Conservation (phyloP, 768 basidiomycete species). For the Amanita rubescens region DNA sequence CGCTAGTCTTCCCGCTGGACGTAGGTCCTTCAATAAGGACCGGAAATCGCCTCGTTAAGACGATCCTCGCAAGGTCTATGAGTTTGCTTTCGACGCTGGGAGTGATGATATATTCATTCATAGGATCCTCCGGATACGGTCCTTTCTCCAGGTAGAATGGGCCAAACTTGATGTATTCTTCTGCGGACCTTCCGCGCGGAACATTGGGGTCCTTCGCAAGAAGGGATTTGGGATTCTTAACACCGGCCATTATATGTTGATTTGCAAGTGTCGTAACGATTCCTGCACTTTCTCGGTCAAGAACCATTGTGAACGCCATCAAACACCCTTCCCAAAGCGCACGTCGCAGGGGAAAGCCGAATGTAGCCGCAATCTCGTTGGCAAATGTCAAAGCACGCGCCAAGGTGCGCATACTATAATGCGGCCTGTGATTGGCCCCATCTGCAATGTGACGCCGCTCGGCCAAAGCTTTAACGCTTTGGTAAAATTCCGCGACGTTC, state of each 20-base stretch:
- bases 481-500: slow-evolving; percentile 90
- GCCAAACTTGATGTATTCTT: slow-evolving; percentile 75
- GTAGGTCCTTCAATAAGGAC: slow-evolving; percentile 98
- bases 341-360: slow-evolving; percentile 59
- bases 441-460: slow-evolving; percentile 79
- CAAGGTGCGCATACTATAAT: slow-evolving; percentile 96
- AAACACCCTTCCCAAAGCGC: slow-evolving; percentile 94
- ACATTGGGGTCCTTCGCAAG: slow-evolving; percentile 60
- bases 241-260: slow-evolving; percentile 69
- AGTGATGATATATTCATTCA: slow-evolving; percentile 88
- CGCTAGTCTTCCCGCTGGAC: slow-evolving; percentile 95
- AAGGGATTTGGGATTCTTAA: slow-evolving; percentile 73
- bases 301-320: slow-evolving; percentile 97
- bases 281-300: slow-evolving; percentile 66
- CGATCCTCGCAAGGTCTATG: slow-evolving; percentile 89
- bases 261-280: slow-evolving; percentile 63
- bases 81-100: slow-evolving; percentile 93
- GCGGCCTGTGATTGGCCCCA: slow-evolving; percentile 86
- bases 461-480: slow-evolving; percentile 68
- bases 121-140: slow-evolving; percentile 48
- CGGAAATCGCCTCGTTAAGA: slow-evolving; percentile 83
- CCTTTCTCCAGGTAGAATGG: slow-evolving; percentile 89
- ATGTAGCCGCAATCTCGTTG: slow-evolving; percentile 67
- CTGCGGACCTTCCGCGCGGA: slow-evolving; percentile 35
- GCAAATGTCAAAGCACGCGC: slow-evolving; percentile 87